phyloP scores from a whole-genome alignment of 352 stramenopile genomes.

The Pythium folliculosum region DNA sequence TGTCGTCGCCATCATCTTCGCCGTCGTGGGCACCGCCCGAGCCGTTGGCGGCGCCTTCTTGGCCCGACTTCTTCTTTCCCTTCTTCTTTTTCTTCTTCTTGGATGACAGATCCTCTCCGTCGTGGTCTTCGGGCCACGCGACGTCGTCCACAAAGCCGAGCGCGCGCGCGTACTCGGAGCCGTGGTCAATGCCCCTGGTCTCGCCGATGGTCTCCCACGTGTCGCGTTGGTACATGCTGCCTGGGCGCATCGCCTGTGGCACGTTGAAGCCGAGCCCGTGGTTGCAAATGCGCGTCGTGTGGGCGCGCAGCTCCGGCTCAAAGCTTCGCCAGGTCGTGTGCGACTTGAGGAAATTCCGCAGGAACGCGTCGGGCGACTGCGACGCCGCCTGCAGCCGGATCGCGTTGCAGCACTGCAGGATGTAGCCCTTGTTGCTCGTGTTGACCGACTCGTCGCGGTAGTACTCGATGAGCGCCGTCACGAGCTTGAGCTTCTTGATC shows the following conservation, averaged over 20 bases:
- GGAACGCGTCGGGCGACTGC: constrained; percentile 84
- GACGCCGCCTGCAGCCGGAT: constrained; percentile 88
- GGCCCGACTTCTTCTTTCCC: constrained; percentile 53
- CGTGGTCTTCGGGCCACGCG: constrained; percentile 74
- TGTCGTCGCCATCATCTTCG: constrained; percentile 22
- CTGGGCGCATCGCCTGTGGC: constrained; percentile 58
- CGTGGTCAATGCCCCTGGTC: constrained; percentile 73
- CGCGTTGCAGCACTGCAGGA: constrained; percentile 88
- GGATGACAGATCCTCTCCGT: constrained; percentile 26
- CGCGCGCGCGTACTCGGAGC: constrained; percentile 77
- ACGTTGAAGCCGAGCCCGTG: constrained; percentile 78
- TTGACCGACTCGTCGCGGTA: constrained; percentile 60
- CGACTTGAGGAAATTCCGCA: constrained; percentile 89
- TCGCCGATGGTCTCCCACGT: constrained; percentile 70
- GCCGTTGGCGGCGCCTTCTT: neutral
- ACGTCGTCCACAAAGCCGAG: constrained; percentile 86
- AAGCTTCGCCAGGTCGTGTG: constrained; percentile 86
- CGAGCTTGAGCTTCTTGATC: constrained; percentile 88
- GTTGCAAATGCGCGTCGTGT: constrained; percentile 57
- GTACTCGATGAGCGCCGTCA: constrained; percentile 83
- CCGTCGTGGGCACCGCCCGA: constrained; percentile 10
- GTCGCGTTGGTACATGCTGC: constrained; percentile 54
- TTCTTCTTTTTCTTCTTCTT: constrained; percentile 76
- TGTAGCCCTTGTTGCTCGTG: constrained; percentile 87
- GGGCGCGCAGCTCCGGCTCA: constrained; percentile 59